A percentile compares a stretch with the other conserved stretches of the same genome.
Evolutionary conservation across 192 early-diverging fungal genomes (phyloP).

Genomic region (Helicostylum pulchrum): DNA sequence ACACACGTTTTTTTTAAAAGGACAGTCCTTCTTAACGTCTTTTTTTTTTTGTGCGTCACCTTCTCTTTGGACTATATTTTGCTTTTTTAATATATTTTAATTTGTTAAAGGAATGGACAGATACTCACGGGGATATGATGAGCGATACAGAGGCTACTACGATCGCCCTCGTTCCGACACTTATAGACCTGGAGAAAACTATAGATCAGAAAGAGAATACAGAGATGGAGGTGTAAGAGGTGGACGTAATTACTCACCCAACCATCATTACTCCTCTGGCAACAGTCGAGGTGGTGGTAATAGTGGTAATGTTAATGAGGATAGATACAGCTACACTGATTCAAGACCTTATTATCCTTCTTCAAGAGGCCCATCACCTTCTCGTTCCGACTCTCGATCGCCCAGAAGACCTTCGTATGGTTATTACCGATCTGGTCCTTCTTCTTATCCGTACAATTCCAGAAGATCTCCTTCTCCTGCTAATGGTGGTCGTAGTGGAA

Average conservation of each 20-base stretch:
- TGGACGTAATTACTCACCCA: conserved; percentile 16
- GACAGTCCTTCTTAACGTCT: no score
- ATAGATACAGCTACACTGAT: conserved; percentile 10
- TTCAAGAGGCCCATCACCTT: conserved; percentile 14
- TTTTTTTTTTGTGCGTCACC: background rate
- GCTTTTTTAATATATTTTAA: background rate
- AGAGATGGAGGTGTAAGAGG: conserved; percentile 1
- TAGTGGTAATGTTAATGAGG: conserved; percentile 1
- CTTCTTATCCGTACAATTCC: conserved; percentile 15
- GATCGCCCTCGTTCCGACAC: conserved; percentile 32
- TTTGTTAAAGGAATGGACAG: conserved; percentile 18
- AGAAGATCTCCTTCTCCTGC: conserved; percentile 24
- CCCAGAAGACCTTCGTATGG: conserved; percentile 22
- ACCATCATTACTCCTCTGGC: conserved; percentile 13
- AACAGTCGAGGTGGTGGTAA: background rate
- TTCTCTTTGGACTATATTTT: background rate
- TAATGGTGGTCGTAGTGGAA: background rate
- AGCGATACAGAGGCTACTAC: conserved; percentile 32
- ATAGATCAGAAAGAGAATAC: conserved; percentile 27
- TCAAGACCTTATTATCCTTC: conserved; percentile 14
- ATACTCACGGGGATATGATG: conserved; percentile 30
- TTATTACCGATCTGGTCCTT: conserved; percentile 13
- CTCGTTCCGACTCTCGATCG: conserved; percentile 13
- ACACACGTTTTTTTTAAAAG: no score
- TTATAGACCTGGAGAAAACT: conserved; percentile 29